phyloP scores from a whole-genome alignment of 1,284 basidiomycete species.

The Moesziomyces parantarcticus region DNA sequence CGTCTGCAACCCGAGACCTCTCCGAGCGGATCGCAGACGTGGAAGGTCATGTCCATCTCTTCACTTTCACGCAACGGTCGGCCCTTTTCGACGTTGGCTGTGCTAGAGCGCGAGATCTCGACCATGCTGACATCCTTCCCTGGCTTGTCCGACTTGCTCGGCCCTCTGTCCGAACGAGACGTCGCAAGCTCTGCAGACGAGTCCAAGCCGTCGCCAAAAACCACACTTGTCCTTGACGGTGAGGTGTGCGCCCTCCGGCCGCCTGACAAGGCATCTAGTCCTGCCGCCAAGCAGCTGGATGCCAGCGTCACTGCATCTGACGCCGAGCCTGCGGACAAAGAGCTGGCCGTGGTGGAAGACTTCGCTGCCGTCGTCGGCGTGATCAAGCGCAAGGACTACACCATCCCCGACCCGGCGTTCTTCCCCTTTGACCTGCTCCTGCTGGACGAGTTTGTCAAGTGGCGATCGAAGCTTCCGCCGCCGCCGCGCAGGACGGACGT shows the following conservation, averaged over 20 bases:
- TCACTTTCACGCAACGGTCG: slow-evolving; percentile 48
- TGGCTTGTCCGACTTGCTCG: slow-evolving; percentile 13
- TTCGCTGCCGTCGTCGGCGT: slow-evolving; percentile 45
- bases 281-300: slow-evolving; percentile 24
- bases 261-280: slow-evolving; percentile 30
- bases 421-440: slow-evolving; percentile 56
- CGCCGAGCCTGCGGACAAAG: background rate
- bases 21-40: background rate
- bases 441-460: slow-evolving; percentile 44
- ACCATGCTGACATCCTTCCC: slow-evolving; percentile 20
- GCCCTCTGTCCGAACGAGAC: background rate
- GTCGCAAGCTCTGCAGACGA: background rate
- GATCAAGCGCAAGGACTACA: slow-evolving; percentile 33
- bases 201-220: background rate
- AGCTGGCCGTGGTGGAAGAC: slow-evolving; percentile 45
- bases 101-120: slow-evolving; percentile 34
- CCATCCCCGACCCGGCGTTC: slow-evolving; percentile 34
- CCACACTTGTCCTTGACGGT: slow-evolving; percentile 53
- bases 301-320: background rate
- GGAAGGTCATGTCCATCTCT: slow-evolving; percentile 25
- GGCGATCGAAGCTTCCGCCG: slow-evolving; percentile 13
- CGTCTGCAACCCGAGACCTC: slow-evolving; percentile 10
- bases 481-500: background rate
- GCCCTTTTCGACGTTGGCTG: slow-evolving; percentile 30
- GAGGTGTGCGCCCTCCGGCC: slow-evolving; percentile 50